Evolutionary conservation across 2,329 filamentous ascomycete genomes (phyloP), one percentile per base, ranked within the genome.

Genomic region (Calonectria honghensis): DNA sequence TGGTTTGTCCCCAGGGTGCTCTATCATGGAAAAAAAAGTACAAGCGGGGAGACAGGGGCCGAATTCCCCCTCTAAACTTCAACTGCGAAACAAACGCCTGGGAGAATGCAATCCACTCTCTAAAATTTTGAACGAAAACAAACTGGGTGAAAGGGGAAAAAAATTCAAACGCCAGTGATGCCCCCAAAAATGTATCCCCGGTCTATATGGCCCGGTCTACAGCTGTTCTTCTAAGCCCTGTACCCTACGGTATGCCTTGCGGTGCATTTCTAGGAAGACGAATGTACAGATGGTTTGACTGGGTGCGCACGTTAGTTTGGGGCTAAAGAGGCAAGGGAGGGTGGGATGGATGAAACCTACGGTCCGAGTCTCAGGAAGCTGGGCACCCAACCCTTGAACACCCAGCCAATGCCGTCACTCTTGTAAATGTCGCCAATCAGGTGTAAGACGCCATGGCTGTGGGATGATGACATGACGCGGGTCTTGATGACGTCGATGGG

Each of bases 401-500:
- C 93, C 95, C 95, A 98, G 57, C 89, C 86, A 65, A 94, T 84
- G 2, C 95, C 95, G 82, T 97, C 94, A 24, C 90, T 87, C 70
- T 88, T 89, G 77, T 93, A 94, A 39, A 96, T 92, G 57, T 94
- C 92, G 52, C 87, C 85, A 69, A 97, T 85, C 29, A 96, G 84
- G 71, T 87, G 87, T 4, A 90, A 77, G 37, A 97, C 85, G 32
- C 90, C 88, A 76, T 87, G 81, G 75, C 86, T 84, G 52, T 87
- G 84, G 64, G 85, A 85, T 31, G 93, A 90, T 75, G 93, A 94
- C 95, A 98, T 98, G 81, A 97, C 91, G 31, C 94, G 89, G 13
- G 95, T 98, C 89, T 97, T 97, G 86, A 98, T 93, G 37, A 98
- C 95, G 84, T 97, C 95, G 66, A 97, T 93, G 0, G 95, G 95